Evolutionary conservation across 2,329 filamentous ascomycete species (phyloP).

Genomic region (Didymella keratinophila): DNA sequence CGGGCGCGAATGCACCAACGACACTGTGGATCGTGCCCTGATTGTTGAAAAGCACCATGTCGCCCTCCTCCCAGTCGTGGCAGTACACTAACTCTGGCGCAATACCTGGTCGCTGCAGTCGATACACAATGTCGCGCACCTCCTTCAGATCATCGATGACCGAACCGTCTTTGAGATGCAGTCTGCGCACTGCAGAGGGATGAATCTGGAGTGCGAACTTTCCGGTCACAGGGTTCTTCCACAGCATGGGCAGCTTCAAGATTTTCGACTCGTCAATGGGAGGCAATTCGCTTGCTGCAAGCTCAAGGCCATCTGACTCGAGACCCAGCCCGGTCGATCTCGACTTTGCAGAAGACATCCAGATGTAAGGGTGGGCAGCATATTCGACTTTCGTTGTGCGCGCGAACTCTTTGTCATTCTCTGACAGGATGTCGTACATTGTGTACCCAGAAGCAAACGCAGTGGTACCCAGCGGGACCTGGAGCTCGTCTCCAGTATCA

Average conservation of each 20-base stretch:
- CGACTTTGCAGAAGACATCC: conserved; percentile 76
- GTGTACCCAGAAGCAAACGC: conserved; percentile 76
- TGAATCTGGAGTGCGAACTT: conserved; percentile 76
- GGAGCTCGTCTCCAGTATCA: conserved; percentile 69
- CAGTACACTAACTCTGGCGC: conserved; percentile 72
- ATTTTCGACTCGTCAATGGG: conserved; percentile 71
- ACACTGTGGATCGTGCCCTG: conserved; percentile 77
- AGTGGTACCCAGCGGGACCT: conserved; percentile 77
- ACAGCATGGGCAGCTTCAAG: conserved; percentile 77
- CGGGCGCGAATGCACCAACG: conserved; percentile 74
- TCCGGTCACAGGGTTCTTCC: conserved; percentile 77
- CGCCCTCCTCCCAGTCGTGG: conserved; percentile 79
- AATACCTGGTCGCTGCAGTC: conserved; percentile 76
- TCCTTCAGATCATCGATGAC: conserved; percentile 72
- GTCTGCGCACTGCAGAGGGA: conserved; percentile 72
- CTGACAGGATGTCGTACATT: conserved; percentile 73
- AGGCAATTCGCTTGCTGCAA: conserved; percentile 67
- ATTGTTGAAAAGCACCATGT: conserved; percentile 81
- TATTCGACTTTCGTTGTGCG: conserved; percentile 74
- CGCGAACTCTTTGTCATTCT: conserved; percentile 72
- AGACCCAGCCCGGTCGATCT: conserved; percentile 75
- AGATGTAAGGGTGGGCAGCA: conserved; percentile 80
- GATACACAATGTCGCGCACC: conserved; percentile 75
- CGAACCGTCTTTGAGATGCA: conserved; percentile 71
- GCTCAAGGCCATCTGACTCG: conserved; percentile 70